A percentile compares a stretch with the other conserved stretches of the same genome.
phyloP scores from a whole-genome alignment of 495 filamentous ascomycete genomes.

The Chaetomidium leptoderma region DNA sequence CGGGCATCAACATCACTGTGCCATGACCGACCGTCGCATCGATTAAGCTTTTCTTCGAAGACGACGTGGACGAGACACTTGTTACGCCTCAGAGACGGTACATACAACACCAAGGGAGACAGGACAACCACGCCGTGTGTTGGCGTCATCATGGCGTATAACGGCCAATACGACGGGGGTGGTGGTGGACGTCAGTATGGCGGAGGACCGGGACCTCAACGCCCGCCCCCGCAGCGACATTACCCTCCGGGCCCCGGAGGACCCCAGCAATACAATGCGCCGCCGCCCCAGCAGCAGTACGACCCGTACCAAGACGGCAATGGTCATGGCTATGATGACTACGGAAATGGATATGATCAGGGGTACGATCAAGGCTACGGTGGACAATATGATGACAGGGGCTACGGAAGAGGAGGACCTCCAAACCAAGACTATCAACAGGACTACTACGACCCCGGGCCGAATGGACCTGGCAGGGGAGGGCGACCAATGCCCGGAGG shows the following conservation, averaged over 20 bases:
- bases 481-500: slow-evolving; percentile 38
- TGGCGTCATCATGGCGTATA: slow-evolving; percentile 41
- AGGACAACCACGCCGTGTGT: slow-evolving; percentile 13
- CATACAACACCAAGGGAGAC: not conserved
- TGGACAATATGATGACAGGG: slow-evolving; percentile 49
- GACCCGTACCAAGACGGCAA: slow-evolving; percentile 52
- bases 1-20: not conserved
- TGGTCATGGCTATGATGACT: slow-evolving; percentile 44
- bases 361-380: slow-evolving; percentile 41
- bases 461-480: slow-evolving; percentile 32
- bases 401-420: slow-evolving; percentile 45
- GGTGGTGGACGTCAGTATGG: slow-evolving; percentile 43
- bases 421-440: slow-evolving; percentile 43
- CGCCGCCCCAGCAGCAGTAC: slow-evolving; percentile 44
- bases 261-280: slow-evolving; percentile 48
- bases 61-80: not conserved
- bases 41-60: not conserved
- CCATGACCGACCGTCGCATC: not conserved
- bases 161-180: slow-evolving; percentile 43
- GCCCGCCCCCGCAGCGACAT: slow-evolving; percentile 49
- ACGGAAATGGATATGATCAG: slow-evolving; percentile 39
- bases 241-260: slow-evolving; percentile 35
- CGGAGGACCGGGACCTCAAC: slow-evolving; percentile 44
- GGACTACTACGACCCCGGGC: slow-evolving; percentile 45
- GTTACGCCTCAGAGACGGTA: not conserved